Evolutionary conservation across 2,329 filamentous ascomycete genomes (phyloP).

Genomic region (Pseudodiploospora longispora): DNA sequence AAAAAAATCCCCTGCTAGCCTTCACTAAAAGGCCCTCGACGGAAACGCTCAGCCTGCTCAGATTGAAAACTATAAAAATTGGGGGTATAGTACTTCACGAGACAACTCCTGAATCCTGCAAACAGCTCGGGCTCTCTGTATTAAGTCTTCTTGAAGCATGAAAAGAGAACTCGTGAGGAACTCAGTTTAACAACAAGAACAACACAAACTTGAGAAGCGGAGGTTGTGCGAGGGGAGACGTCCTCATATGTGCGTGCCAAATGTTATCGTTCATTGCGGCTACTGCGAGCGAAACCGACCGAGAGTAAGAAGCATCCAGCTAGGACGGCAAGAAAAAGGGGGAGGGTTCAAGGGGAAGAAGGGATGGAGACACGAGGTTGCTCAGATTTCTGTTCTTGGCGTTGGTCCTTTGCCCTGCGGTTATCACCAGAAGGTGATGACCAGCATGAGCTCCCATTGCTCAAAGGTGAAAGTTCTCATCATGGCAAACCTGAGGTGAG

Average conservation of each 20-base stretch:
- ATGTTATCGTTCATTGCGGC: conserved; percentile 30
- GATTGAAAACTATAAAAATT: conserved; percentile 45
- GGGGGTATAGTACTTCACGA: conserved; percentile 18
- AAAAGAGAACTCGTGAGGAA: neutral
- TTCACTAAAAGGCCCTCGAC: neutral
- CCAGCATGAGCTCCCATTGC: neutral
- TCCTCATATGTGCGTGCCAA: conserved; percentile 12
- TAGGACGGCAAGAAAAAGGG: neutral
- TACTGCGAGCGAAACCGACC: conserved; percentile 9
- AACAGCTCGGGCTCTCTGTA: neutral
- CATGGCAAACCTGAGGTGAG: conserved; percentile 5
- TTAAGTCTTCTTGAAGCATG: neutral
- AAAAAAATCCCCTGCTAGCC: neutral
- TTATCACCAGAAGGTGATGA: conserved; percentile 11
- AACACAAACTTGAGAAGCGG: no score
- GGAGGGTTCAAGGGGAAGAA: neutral
- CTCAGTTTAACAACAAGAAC: no score
- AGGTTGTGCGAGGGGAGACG: neutral
- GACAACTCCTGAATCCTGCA: neutral
- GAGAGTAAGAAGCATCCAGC: conserved; percentile 1
- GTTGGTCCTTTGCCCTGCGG: conserved; percentile 7
- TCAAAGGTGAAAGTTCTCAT: conserved; percentile 2
- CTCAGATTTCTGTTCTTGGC: conserved; percentile 46
- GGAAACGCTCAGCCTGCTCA: conserved; percentile 32
- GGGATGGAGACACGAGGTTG: conserved; percentile 16